Conservation (phyloP, 805 yeast genomes). For the Starmerella gropengiesseri region DNA sequence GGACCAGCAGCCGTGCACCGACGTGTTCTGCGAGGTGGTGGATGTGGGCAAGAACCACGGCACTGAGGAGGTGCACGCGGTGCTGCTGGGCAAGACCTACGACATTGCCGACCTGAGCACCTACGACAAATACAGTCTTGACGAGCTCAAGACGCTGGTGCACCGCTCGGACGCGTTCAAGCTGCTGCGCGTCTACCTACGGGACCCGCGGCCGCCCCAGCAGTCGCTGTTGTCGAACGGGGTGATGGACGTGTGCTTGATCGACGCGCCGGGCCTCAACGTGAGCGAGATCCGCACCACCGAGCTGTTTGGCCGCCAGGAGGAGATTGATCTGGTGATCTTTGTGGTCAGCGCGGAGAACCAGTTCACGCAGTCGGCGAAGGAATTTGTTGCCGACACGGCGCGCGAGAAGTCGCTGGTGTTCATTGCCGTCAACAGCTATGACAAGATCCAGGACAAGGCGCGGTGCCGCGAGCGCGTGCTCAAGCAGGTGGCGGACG, state of each 20-base stretch:
- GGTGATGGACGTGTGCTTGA: conserved; percentile 78
- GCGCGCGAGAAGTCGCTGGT: conserved; percentile 85
- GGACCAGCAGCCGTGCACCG: conserved; percentile 96
- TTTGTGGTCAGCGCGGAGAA: conserved; percentile 95
- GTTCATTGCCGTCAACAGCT: conserved; percentile 87
- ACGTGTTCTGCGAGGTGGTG: conserved; percentile 87
- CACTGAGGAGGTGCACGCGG: conserved; percentile 88
- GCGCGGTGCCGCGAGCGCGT: conserved; percentile 66
- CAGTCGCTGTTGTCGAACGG: conserved; percentile 76
- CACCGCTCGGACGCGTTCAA: conserved; percentile 60
- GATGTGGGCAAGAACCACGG: conserved; percentile 69
- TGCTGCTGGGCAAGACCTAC: conserved; percentile 39
- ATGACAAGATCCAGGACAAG: conserved; percentile 75
- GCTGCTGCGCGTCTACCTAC: conserved; percentile 67
- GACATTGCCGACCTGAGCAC: conserved; percentile 51
- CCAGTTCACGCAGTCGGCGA: conserved; percentile 86
- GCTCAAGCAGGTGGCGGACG: conserved; percentile 67
- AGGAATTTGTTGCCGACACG: conserved; percentile 83
- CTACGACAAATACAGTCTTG: conserved; percentile 44
- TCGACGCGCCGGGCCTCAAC: conserved; percentile 96
- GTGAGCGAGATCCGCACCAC: conserved; percentile 89
- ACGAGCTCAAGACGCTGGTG: conserved; percentile 57
- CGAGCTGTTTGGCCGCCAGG: conserved; percentile 89
- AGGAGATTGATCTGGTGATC: conserved; percentile 90
- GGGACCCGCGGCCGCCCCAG: conserved; percentile 56